phyloP scores from a whole-genome alignment of 2,329 filamentous ascomycete species.

The Pseudogymnoascus sp. region DNA sequence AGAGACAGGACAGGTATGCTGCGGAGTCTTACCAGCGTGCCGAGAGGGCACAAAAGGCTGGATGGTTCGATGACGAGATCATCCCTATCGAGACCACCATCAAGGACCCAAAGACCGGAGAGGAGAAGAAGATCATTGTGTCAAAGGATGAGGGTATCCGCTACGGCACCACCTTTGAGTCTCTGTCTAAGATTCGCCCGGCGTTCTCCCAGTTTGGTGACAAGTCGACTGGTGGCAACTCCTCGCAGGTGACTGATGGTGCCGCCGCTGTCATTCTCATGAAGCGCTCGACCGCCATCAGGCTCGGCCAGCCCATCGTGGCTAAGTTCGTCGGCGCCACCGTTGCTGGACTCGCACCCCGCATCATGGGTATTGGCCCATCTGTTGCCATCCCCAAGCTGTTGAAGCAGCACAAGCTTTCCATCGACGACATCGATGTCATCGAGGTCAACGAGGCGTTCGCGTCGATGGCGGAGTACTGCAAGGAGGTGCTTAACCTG shows the following conservation, averaged over 20 bases:
- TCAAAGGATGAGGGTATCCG: slow-evolving; percentile 86
- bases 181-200: slow-evolving; percentile 73
- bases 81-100: slow-evolving; percentile 75
- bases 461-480: slow-evolving; percentile 96
- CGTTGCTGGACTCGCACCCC: slow-evolving; percentile 79
- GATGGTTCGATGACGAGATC: slow-evolving; percentile 92
- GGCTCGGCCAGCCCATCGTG: slow-evolving; percentile 82
- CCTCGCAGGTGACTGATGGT: slow-evolving; percentile 90
- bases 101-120: slow-evolving; percentile 76
- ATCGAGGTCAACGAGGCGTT: slow-evolving; percentile 97
- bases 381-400: slow-evolving; percentile 74
- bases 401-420: slow-evolving; percentile 69
- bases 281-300: slow-evolving; percentile 84
- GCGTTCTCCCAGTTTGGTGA: slow-evolving; percentile 89
- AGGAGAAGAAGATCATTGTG: slow-evolving; percentile 69
- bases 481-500: slow-evolving; percentile 63
- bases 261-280: slow-evolving; percentile 85
- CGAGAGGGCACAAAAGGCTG: slow-evolving; percentile 82
- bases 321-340: slow-evolving; percentile 93
- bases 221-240: slow-evolving; percentile 84
- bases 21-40: slow-evolving; percentile 82
- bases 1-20: slow-evolving; percentile 77
- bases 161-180: slow-evolving; percentile 79
- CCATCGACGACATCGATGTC: slow-evolving; percentile 76
- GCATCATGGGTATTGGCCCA: slow-evolving; percentile 94